Base-by-base conservation (phyloP, 2,329 filamentous ascomycete genomes). In the Botrytis sinoallii region DNA sequence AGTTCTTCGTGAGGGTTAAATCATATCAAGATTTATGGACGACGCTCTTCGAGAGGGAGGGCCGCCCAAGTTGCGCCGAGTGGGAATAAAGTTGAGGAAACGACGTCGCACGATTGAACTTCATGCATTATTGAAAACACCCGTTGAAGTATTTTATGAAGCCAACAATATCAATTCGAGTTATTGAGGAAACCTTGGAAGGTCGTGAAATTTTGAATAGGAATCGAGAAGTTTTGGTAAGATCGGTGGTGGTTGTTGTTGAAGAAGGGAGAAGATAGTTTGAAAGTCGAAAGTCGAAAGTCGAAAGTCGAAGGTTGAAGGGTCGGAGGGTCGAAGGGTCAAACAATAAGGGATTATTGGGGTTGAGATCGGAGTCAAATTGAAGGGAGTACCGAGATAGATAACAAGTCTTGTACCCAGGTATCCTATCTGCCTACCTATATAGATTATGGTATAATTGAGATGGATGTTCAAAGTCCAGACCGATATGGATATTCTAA, bases 11-110 rank as follows among this genome's bases (percentile, higher is more conserved):
- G 70, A 69, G 75, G 70, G 77, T 77, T 78, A 67, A 73, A 77
- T 75, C 79, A 80, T 79, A 77, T 79, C 79, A 80, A 71, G 71
- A 72, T 74, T 71, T 74, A 67, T 66, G 71, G 73, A 73, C 73
- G 74, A 75, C 73, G 42, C 73, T 77, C 77, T 77, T 75, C 73
- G 60, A 64, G 72, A 64, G 55, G 55, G 73, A 75, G 73, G 75
- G 74, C 72, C 73, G 74, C 74, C 76, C 60, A 73, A n/a, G 59
- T 76, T 64, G 77, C 75, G 77, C 72, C 68, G 73, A 74, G 61
- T 71, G 74, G 74, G 73, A 73, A 72, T 70, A 75, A 57, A 72
- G 66, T 69, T 59, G 35, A 63, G 59, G 57, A 69, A 64, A 75
- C 73, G 74, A 75, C 74, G 75, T 77, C 74, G 77, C 75, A 77